Evolutionary conservation across 2,329 filamentous ascomycete genomes (phyloP).

Genomic region (Conoideocrella luteorostrata): DNA sequence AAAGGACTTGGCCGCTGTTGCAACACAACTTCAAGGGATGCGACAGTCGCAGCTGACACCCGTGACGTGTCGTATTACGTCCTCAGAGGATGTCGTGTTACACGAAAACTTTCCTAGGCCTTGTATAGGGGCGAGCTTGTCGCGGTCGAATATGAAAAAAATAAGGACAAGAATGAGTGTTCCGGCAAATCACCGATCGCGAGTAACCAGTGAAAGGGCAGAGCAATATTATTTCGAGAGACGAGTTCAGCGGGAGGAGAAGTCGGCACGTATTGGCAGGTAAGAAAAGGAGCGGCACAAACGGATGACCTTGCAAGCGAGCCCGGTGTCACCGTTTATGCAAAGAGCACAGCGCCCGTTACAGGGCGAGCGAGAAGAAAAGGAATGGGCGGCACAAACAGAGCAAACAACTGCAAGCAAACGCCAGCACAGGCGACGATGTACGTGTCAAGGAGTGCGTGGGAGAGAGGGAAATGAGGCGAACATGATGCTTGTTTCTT

Average conservation of each 20-base stretch:
- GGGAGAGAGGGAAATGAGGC: background rate
- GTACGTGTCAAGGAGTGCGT: slow-evolving; percentile 2
- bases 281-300: background rate
- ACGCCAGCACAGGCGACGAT: background rate
- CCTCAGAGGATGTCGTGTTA: background rate
- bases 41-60: too few relatives aligned
- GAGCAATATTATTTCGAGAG: too few relatives aligned
- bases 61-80: too few relatives aligned
- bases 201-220: too few relatives aligned
- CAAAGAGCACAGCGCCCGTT: too few relatives aligned
- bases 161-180: background rate
- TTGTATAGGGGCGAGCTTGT: background rate
- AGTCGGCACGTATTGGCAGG: background rate
- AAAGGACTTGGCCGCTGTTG: too few relatives aligned
- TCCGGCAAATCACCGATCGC: too few relatives aligned
- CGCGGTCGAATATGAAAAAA: background rate
- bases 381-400: background rate
- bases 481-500: slow-evolving; percentile 5
- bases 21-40: too few relatives aligned
- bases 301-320: too few relatives aligned
- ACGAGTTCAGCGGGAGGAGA: background rate
- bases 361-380: background rate
- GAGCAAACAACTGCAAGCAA: slow-evolving; percentile 2
- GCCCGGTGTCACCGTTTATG: too few relatives aligned
- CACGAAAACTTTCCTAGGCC: background rate